phyloP scores from a whole-genome alignment of 2,329 filamentous ascomycete genomes.

The Beauveria asiatica region DNA sequence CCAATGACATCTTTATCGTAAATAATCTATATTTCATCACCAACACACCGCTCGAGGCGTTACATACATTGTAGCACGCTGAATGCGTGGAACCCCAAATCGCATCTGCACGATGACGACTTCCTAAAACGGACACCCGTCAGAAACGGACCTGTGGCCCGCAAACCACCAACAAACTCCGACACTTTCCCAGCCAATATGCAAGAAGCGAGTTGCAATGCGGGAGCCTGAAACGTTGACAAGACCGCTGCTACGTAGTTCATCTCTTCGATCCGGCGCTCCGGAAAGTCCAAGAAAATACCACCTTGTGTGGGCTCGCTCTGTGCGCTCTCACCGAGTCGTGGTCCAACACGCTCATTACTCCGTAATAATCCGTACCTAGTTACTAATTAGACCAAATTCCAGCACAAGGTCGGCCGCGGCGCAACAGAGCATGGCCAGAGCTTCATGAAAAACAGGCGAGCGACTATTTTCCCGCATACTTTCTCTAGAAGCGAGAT shows the following conservation, averaged over 20 bases:
- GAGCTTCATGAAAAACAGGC: too few species aligned
- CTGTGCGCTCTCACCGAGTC: background rate
- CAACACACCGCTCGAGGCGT: background rate
- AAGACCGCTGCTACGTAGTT: background rate
- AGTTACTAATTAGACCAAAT: conserved; percentile 2
- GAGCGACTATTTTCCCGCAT: background rate
- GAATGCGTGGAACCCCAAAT: background rate
- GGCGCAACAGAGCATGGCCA: too few species aligned
- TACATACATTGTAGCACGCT: too few species aligned
- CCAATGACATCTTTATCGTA: background rate
- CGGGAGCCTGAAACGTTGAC: background rate
- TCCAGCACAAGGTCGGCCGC: background rate
- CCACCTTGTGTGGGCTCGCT: background rate
- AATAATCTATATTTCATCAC: background rate
- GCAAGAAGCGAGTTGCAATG: too few species aligned
- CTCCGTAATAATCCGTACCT: too few species aligned
- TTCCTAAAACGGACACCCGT: background rate
- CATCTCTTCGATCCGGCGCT: too few species aligned
- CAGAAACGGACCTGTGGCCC: too few species aligned
- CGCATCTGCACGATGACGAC: background rate
- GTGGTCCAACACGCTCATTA: background rate
- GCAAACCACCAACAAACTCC: background rate
- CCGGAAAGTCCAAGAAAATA: too few species aligned
- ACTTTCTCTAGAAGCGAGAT: too few species aligned
- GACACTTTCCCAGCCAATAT: background rate